Evolutionary conservation across 2,329 filamentous ascomycete genomes (phyloP).

Genomic region (Cercospora sojina): DNA sequence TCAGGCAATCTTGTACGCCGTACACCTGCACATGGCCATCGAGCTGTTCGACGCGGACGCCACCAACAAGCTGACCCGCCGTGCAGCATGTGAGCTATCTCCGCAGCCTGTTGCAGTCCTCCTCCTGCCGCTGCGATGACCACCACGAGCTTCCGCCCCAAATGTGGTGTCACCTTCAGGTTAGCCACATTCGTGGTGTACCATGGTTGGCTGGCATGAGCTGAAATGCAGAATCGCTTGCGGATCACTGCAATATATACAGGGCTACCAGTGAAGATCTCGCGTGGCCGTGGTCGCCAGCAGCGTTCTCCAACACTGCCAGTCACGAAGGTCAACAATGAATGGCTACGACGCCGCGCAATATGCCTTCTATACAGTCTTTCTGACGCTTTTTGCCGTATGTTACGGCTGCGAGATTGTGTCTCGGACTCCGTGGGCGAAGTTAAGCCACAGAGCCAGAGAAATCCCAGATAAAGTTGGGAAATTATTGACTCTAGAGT

Average conservation of each 20-base stretch:
- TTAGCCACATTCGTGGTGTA: background rate
- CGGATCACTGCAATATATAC: background rate
- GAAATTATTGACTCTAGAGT: background rate
- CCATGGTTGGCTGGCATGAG: background rate
- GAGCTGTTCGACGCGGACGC: background rate
- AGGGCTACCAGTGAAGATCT: background rate
- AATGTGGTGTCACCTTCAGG: background rate
- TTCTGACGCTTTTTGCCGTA: background rate
- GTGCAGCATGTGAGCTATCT: background rate
- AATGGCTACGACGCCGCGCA: background rate
- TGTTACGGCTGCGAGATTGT: background rate
- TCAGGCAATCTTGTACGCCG: background rate
- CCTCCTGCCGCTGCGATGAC: background rate
- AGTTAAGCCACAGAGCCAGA: background rate
- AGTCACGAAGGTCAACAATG: background rate
- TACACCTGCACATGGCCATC: background rate
- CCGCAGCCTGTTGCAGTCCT: background rate
- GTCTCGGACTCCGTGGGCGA: background rate
- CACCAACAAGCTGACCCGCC: background rate
- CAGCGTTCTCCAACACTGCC: background rate
- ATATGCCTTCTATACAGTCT: background rate
- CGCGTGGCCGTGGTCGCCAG: background rate
- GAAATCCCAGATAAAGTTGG: too few relatives aligned
- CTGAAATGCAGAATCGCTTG: background rate
- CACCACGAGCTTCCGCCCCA: background rate